Evolutionary conservation across 177 flowering plant species (phyloP), one percentile per base, ranked within the genome.

Genomic region (Vitis hybrid): DNA sequence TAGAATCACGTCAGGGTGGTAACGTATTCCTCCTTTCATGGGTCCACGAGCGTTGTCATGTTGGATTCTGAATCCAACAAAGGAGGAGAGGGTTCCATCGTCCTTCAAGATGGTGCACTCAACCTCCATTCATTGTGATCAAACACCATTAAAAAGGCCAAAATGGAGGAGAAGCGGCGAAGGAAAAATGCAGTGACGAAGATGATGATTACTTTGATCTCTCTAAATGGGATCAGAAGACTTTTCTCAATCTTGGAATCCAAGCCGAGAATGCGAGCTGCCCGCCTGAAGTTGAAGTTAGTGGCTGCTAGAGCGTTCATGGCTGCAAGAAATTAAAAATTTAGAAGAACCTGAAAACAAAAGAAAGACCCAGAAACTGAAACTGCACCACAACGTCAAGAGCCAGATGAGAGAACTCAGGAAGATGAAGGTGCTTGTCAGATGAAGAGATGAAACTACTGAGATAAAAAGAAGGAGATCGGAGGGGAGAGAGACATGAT

Each of bases 21-120:
- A 91, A 71, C 96, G 79, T 77, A 91, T 91, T 66, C 96, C 96
- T 20, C 96, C 96, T 68, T 91, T 91, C 96, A 89, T 91, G 50
- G 96, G 96, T 1, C 92, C 96, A 41, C 93, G 90, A 60, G 96
- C 79, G 73, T 89, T 91, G 70, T 91, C 96, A 76, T 91, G 93
- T 74, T 91, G 96, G 20, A 91, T 87, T 77, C 96, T 85, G 69
- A 85, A 91, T 54, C 96, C 96, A 64, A 91, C 79, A 67, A 81
- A 89, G 1, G 93, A 88, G 58, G 73, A 91, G 69, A 91, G 72
- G 17, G 78, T 84, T 10, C 96, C 96, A 66, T 91, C 96, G 68
- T 91, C 93, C 72, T 85, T 91, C 0, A 92, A 93, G 21, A 91
- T 86, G 52, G 96, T 91, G 74, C 96, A 91, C 76, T 91, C 96